phyloP scores from a whole-genome alignment of 2,329 filamentous ascomycete genomes.

The Nemania diffusa region DNA sequence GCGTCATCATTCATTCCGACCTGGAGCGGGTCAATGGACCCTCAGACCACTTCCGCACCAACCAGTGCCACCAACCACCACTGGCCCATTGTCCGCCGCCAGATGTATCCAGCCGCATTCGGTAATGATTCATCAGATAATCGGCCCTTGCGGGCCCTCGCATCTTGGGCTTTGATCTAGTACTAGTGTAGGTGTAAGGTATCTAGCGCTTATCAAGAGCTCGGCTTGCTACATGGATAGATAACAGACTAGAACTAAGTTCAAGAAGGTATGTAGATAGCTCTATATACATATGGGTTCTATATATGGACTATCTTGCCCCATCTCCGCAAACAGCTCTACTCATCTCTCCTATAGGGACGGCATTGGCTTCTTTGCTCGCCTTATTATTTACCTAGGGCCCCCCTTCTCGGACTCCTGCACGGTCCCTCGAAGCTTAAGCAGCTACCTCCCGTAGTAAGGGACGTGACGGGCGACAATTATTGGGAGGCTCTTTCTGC shows the following conservation, averaged over 20 bases:
- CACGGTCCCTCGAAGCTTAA: not conserved
- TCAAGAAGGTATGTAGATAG: not conserved
- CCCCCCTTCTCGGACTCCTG: constrained; percentile 1
- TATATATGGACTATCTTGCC: constrained; percentile 31
- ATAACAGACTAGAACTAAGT: constrained; percentile 2
- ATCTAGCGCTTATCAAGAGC: constrained; percentile 29
- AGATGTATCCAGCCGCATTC: constrained; percentile 29
- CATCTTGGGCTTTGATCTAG: constrained; percentile 18
- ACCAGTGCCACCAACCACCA: no score
- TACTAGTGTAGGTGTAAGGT: not conserved
- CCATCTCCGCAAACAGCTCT: constrained; percentile 5
- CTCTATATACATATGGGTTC: not conserved
- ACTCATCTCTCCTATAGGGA: not conserved
- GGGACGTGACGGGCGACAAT: constrained; percentile 1
- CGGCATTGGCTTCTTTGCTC: not conserved
- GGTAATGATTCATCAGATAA: constrained; percentile 36
- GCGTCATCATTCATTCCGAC: constrained; percentile 32
- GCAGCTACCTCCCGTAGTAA: not conserved
- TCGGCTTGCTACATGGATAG: not conserved
- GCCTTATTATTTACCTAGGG: not conserved
- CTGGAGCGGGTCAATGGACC: constrained; percentile 18
- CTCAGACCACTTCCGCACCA: constrained; percentile 12
- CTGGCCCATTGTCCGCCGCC: not conserved
- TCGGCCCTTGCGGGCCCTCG: constrained; percentile 25
- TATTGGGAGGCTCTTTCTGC: not conserved